Conservation (phyloP, 139 green algal species). For the Prasinococcaceae sp. region DNA sequence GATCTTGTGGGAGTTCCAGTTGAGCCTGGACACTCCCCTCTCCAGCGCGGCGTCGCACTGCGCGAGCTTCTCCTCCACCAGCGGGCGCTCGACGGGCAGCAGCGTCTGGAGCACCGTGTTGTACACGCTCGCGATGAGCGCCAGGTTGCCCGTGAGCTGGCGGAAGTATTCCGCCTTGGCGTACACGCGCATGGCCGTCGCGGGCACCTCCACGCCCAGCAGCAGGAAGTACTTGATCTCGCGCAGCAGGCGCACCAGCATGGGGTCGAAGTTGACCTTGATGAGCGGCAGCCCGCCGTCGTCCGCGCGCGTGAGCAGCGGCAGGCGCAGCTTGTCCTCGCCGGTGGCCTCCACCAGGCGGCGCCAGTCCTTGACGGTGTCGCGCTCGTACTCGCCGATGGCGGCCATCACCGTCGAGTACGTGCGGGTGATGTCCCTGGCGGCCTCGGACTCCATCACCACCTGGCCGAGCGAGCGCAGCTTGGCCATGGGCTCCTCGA, state of each 20-base stretch:
- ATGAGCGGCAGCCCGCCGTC: conserved; percentile 1
- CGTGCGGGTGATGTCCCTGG: conserved; percentile 33
- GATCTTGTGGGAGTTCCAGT: conserved; percentile 60
- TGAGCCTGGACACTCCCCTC: conserved; percentile 41
- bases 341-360: conserved; percentile 28
- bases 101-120: conserved; percentile 65
- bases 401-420: conserved; percentile 38
- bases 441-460: conserved; percentile 41
- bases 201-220: conserved; percentile 30
- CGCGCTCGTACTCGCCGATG: conserved; percentile 11
- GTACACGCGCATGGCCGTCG: conserved; percentile 32
- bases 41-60: conserved; percentile 40
- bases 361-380: conserved; percentile 2
- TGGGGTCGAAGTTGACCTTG: conserved; percentile 77
- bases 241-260: conserved; percentile 58
- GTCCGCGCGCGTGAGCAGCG: conserved; percentile 37
- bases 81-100: conserved; percentile 57
- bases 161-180: conserved; percentile 49
- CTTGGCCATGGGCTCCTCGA: conserved; percentile 64
- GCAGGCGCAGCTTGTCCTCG: conserved; percentile 65
- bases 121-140: conserved; percentile 60
- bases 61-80: conserved; percentile 61
- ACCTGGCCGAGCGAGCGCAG: conserved; percentile 31
- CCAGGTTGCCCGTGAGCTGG: conserved; percentile 51
- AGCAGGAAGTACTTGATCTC: conserved; percentile 82